phyloP scores from a whole-genome alignment of 371 early-diverging fungal species.

The Dichotomocladium elegans region DNA sequence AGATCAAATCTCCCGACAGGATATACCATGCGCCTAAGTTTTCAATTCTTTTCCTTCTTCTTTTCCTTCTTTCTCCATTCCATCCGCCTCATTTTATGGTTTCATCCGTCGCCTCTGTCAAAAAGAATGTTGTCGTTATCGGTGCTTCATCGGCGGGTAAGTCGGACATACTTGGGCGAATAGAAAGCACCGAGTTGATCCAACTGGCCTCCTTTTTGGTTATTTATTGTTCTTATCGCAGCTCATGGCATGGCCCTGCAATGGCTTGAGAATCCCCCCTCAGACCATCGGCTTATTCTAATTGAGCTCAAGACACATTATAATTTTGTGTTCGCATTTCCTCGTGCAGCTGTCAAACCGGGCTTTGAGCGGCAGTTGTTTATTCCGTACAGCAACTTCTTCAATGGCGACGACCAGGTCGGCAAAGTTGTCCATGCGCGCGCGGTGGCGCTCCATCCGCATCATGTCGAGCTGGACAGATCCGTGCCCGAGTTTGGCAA shows the following conservation, averaged over 20 bases:
- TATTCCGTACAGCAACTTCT: conserved; percentile 50
- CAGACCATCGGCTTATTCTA: conserved; percentile 42
- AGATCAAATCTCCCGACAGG: too few relatives aligned
- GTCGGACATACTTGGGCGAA: background rate
- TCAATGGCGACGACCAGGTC: conserved; percentile 33
- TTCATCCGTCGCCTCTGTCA: background rate
- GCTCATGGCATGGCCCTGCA: background rate
- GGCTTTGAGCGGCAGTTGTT: conserved; percentile 63
- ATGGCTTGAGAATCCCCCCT: conserved; percentile 2
- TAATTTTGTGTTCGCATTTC: conserved; percentile 64
- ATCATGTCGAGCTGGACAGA: conserved; percentile 53
- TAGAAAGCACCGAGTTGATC: background rate
- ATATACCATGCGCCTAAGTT: too few relatives aligned
- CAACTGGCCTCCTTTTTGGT: too few relatives aligned
- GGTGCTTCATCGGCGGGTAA: conserved; percentile 10
- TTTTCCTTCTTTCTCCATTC: background rate
- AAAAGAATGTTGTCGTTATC: conserved; percentile 5
- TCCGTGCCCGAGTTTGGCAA: conserved; percentile 45
- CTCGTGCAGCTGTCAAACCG: conserved; percentile 53
- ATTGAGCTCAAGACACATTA: conserved; percentile 58
- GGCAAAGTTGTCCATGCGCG: conserved; percentile 54
- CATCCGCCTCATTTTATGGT: conserved; percentile 1
- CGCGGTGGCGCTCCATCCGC: conserved; percentile 40
- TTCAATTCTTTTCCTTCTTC: background rate
- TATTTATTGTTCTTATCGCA: background rate